A percentile compares a stretch with the other conserved stretches of the same genome.
phyloP scores from a whole-genome alignment of 2,329 filamentous ascomycete species.

The Emergomyces orientalis region DNA sequence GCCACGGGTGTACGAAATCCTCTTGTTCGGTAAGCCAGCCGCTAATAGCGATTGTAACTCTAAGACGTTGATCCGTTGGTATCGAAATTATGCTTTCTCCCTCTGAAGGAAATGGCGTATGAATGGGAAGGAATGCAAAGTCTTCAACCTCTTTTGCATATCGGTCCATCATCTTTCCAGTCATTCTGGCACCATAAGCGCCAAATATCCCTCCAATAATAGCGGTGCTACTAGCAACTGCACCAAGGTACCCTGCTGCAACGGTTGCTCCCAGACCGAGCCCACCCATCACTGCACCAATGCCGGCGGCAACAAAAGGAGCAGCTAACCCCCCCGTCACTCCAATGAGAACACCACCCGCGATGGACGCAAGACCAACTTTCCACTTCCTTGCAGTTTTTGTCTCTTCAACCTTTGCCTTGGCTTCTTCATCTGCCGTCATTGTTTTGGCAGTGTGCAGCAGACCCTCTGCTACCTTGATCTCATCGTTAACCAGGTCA shows the following conservation, averaged over 20 bases:
- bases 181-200: slow-evolving; percentile 78
- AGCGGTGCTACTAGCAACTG: slow-evolving; percentile 68
- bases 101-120: slow-evolving; percentile 22
- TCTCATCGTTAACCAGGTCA: slow-evolving; percentile 61
- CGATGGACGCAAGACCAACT: slow-evolving; percentile 78
- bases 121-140: slow-evolving; percentile 73
- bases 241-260: slow-evolving; percentile 69
- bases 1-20: slow-evolving; percentile 70
- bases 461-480: slow-evolving; percentile 63
- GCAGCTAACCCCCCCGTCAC: slow-evolving; percentile 71
- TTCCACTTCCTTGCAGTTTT: slow-evolving; percentile 62
- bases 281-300: slow-evolving; percentile 71
- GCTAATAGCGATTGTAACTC: slow-evolving; percentile 72
- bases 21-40: slow-evolving; percentile 69
- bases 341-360: slow-evolving; percentile 77
- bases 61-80: slow-evolving; percentile 54
- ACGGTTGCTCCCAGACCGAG: slow-evolving; percentile 63
- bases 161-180: slow-evolving; percentile 76
- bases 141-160: slow-evolving; percentile 80
- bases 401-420: slow-evolving; percentile 60
- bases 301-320: slow-evolving; percentile 64
- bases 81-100: slow-evolving; percentile 33
- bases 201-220: slow-evolving; percentile 81
- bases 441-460: slow-evolving; percentile 67
- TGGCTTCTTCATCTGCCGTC: slow-evolving; percentile 66